Base-by-base conservation (phyloP, 208 protist species). In the Acanthamoeba triangularis region DNA sequence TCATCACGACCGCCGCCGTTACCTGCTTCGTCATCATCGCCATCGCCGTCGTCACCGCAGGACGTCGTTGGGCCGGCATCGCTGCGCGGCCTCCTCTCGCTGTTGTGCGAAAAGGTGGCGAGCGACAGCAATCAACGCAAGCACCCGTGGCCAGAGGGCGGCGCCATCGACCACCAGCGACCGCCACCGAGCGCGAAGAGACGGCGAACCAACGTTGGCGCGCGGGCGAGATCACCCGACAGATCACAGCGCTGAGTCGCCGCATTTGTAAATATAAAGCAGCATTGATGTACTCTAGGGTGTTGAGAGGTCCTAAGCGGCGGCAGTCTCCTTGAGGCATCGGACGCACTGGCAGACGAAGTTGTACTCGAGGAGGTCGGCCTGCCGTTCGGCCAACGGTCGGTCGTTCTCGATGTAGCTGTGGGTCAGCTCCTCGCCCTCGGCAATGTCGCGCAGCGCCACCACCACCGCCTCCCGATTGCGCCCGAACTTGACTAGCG, bases 341-440 rank as follows among this genome's bases (percentile, higher is more conserved):
- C 74, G 74, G 13, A 37, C 18, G 37, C 74, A 82, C 25, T 35
- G n/a, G 37, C 74, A 82, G 41, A 82, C 74, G 30, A 82, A 82
- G 74, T 82, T 52, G 74, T 82, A 82, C 25, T 82, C 74, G 25
- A 82, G 37, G 44, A 82, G 74, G 25, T 82, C 74, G 8, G 74
- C 74, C 33, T 82, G 74, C 1, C 74, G 74, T 37, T 82, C 74
- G 44, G 30, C 74, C 25, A 82, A 7, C 37, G 74, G 74, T 82
- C 74, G 74, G 44, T 82, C 74, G 44, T 82, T 82, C 18, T 82
- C 74, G 13, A 82, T 82, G 74, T 82, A 82, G 44, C 74, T 82
- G 44, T 82, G 74, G 16, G 74, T 82, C 41, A 82, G 74, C 74
- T 82, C 74, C 37, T 82, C 74, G 74, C 74, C 74, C 10, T 14